A percentile compares a stretch with the other conserved stretches of the same genome.
Conservation (phyloP, 2,329 filamentous ascomycete genomes). For the Emmonsiellopsis sp. region DNA sequence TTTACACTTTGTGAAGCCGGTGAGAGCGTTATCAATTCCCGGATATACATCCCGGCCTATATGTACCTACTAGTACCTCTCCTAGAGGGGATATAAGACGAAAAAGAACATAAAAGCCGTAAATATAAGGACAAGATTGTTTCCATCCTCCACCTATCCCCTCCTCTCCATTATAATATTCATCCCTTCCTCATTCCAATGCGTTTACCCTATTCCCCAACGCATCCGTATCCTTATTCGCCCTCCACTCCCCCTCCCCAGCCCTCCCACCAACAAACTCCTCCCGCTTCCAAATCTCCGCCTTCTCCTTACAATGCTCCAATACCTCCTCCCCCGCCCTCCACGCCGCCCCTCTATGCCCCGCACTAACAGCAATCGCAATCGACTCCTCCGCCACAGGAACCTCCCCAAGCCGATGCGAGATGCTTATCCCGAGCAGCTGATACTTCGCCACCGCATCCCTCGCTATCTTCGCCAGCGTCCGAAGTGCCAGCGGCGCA, state of each 20-base stretch:
- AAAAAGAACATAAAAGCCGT: too few relatives aligned
- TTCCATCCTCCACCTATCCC: too few relatives aligned
- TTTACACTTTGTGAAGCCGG: too few relatives aligned
- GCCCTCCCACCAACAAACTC: slow-evolving; percentile 65
- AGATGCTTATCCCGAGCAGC: slow-evolving; percentile 65
- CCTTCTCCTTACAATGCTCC: slow-evolving; percentile 72
- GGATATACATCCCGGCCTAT: too few relatives aligned
- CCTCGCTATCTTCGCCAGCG: slow-evolving; percentile 28
- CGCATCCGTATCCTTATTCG: slow-evolving; percentile 64
- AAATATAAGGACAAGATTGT: too few relatives aligned
- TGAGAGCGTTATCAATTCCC: too few relatives aligned
- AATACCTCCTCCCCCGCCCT: slow-evolving; percentile 78
- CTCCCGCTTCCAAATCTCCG: slow-evolving; percentile 95
- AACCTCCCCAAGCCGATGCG: slow-evolving; percentile 76
- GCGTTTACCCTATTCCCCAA: slow-evolving; percentile 27
- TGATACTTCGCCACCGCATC: slow-evolving; percentile 47
- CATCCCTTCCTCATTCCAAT: neutral
- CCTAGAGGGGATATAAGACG: too few relatives aligned
- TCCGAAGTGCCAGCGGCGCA: slow-evolving; percentile 32
- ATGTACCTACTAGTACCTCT: too few relatives aligned
- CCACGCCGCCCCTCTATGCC: slow-evolving; percentile 81
- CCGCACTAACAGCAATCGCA: slow-evolving; percentile 72
- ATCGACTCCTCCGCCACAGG: slow-evolving; percentile 92
- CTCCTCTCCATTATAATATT: too few relatives aligned
- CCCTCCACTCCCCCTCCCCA: slow-evolving; percentile 66